Evolutionary conservation across 306 rosid genomes (phyloP).

Genomic region (Coriaria nepalensis): DNA sequence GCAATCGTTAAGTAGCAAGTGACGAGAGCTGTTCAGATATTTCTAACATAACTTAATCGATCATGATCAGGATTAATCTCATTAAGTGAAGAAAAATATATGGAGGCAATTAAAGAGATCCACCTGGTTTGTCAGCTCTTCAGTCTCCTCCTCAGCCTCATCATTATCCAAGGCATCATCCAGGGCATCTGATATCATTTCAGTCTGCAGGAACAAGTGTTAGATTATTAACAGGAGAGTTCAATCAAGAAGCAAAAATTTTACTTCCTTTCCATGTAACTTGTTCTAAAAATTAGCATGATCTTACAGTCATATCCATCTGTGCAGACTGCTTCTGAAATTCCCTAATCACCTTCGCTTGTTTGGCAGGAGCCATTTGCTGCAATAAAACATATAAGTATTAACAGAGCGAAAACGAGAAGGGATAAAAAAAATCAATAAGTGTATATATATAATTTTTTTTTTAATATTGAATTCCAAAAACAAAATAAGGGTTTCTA

Average conservation of each 20-base stretch:
- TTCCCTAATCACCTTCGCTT: conserved; percentile 59
- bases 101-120: conserved; percentile 17
- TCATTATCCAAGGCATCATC: conserved; percentile 88
- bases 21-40: too few relatives aligned
- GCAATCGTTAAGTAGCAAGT: too few relatives aligned
- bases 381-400: conserved; percentile 29
- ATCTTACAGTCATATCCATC: conserved; percentile 98
- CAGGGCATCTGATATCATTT: conserved; percentile 96
- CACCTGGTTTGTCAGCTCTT: conserved; percentile 89
- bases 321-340: conserved; percentile 98
- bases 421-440: not conserved
- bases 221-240: conserved; percentile 8
- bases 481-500: too few relatives aligned
- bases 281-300: conserved; percentile 7
- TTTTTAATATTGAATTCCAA: too few relatives aligned
- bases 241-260: not conserved
- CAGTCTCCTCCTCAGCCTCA: conserved; percentile 96
- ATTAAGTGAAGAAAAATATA: not conserved
- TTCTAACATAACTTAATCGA: not conserved
- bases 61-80: not conserved
- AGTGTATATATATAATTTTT: too few relatives aligned
- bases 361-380: conserved; percentile 93
- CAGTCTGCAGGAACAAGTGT: conserved; percentile 52
- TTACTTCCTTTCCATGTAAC: conserved; percentile 3
- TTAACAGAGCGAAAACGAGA: not conserved